Percentiles rank a stretch among this genome's conserved stretches.
Conservation (phyloP, 441 rosid genomes). For the Eutrema salsugineum region DNA sequence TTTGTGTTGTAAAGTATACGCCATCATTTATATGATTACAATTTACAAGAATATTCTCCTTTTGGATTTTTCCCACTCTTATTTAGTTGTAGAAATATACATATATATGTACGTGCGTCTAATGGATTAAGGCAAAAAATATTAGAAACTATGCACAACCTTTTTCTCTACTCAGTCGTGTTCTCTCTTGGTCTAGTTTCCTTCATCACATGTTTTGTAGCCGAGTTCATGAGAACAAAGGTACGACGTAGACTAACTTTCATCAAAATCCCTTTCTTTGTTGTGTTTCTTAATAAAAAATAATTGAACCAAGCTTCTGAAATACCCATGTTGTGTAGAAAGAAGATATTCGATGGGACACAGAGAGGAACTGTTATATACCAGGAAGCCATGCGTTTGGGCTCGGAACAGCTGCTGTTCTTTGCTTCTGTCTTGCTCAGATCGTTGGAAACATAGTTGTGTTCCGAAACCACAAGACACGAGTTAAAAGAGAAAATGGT, state of each 20-base stretch:
- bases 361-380: slow-evolving; percentile 54
- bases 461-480: slow-evolving; percentile 26
- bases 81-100: neutral
- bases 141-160: slow-evolving; percentile 18
- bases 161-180: slow-evolving; percentile 29
- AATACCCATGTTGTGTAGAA: slow-evolving; percentile 30
- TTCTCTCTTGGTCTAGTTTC: slow-evolving; percentile 52
- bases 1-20: neutral
- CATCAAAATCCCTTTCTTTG: neutral
- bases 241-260: slow-evolving; percentile 27
- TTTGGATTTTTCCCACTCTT: neutral
- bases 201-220: slow-evolving; percentile 49
- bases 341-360: slow-evolving; percentile 59
- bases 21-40: too few species aligned
- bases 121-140: neutral
- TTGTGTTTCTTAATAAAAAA: neutral
- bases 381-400: slow-evolving; percentile 48
- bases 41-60: slow-evolving; percentile 2
- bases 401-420: slow-evolving; percentile 52
- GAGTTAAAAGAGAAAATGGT: slow-evolving; percentile 26
- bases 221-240: slow-evolving; percentile 65
- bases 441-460: slow-evolving; percentile 45
- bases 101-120: neutral
- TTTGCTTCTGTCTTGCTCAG: slow-evolving; percentile 53
- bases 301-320: neutral